Conservation (phyloP, 2,329 filamentous ascomycete genomes). For the Aspergillus glaucus region DNA sequence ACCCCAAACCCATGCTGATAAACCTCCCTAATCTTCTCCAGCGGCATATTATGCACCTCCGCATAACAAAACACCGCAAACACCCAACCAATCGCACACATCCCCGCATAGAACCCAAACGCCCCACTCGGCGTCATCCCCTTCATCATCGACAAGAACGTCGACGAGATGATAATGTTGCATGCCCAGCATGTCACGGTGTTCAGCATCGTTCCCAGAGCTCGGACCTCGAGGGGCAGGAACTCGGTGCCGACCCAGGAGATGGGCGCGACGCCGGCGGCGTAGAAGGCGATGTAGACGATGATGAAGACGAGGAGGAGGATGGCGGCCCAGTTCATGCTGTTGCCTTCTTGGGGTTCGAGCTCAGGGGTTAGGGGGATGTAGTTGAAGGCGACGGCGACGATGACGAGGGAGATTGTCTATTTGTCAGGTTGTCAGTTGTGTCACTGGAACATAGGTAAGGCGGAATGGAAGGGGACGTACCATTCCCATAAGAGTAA, state of each 20-base stretch:
- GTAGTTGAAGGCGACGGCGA: conserved; percentile 42
- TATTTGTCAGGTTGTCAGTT: conserved; percentile 7
- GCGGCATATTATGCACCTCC: conserved; percentile 50
- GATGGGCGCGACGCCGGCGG: conserved; percentile 42
- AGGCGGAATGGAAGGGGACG: background rate
- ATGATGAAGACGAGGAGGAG: conserved; percentile 42
- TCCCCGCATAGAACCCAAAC: conserved; percentile 47
- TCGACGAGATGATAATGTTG: conserved; percentile 46
- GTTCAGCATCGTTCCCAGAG: conserved; percentile 43
- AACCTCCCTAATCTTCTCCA: conserved; percentile 49
- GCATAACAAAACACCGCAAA: conserved; percentile 48
- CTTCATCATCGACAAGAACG: conserved; percentile 47
- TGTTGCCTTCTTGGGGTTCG: conserved; percentile 24
- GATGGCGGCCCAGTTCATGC: conserved; percentile 28
- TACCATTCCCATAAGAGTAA: conserved; percentile 41
- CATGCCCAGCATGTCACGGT: conserved; percentile 29
- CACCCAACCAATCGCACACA: conserved; percentile 44
- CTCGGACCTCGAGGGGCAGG: conserved; percentile 44
- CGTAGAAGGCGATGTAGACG: conserved; percentile 40
- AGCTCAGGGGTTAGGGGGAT: conserved; percentile 42
- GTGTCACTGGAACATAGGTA: background rate
- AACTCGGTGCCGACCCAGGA: conserved; percentile 46
- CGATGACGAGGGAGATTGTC: conserved; percentile 18
- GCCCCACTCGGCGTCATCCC: conserved; percentile 43
- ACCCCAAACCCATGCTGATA: conserved; percentile 47